A percentile compares a stretch with the other conserved stretches of the same genome.
Conservation (phyloP, 306 rosid species). For the Gynostemma pentaphyllum region DNA sequence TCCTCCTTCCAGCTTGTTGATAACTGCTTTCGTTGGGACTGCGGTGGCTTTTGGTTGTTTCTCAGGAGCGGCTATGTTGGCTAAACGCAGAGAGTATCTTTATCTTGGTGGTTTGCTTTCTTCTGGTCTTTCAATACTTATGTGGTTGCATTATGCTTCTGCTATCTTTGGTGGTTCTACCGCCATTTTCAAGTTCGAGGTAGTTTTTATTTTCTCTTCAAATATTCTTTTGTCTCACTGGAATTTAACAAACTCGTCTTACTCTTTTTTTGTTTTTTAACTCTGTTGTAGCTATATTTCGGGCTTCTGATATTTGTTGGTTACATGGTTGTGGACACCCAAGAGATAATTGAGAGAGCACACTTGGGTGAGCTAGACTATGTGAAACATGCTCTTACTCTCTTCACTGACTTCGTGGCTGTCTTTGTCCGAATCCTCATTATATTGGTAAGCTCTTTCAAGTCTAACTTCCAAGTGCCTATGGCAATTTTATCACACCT, state of each 20-base stretch:
- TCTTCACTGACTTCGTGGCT: constrained; percentile 66
- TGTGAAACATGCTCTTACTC: constrained; percentile 76
- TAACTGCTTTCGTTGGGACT: constrained; percentile 73
- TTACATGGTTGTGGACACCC: constrained; percentile 69
- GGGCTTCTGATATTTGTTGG: constrained; percentile 84
- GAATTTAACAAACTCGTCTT: not conserved
- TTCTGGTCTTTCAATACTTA: constrained; percentile 70
- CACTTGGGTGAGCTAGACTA: constrained; percentile 70
- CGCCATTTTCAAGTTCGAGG: constrained; percentile 77
- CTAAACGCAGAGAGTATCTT: constrained; percentile 86
- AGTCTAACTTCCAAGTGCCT: too few species aligned
- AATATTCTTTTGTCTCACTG: not conserved
- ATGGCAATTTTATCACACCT: too few species aligned
- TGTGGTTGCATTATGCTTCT: constrained; percentile 80
- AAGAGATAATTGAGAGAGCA: constrained; percentile 78
- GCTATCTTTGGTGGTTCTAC: constrained; percentile 65
- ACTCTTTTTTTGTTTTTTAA: not conserved
- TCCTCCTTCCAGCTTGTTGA: constrained; percentile 35
- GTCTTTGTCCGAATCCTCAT: constrained; percentile 63
- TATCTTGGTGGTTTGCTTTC: constrained; percentile 88
- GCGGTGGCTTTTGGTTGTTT: constrained; percentile 79
- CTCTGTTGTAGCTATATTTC: constrained; percentile 61
- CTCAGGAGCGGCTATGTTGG: constrained; percentile 80
- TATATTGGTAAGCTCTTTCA: constrained; percentile 54
- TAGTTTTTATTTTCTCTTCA: not conserved